These are phyloP conservation scores for Hypoxylon trugodes DNA, from an alignment of 495 filamentous ascomycete genomes.

Conservation along the genomic window DNA sequence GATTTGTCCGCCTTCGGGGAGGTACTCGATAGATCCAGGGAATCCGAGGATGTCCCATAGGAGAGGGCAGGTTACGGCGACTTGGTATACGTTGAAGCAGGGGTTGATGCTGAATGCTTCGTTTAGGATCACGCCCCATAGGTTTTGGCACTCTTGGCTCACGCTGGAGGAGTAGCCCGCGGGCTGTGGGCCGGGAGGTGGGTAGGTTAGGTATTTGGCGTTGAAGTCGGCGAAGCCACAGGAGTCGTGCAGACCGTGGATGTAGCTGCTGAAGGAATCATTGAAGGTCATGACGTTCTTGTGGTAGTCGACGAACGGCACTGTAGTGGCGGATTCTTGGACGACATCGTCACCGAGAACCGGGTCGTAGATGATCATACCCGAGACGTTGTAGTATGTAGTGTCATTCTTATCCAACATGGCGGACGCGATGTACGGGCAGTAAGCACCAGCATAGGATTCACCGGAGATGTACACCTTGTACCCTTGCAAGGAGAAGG, in stretches of 20 bases:
- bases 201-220: conserved; percentile 71
- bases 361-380: conserved; percentile 77
- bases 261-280: conserved; percentile 66
- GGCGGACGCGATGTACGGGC: conserved; percentile 80
- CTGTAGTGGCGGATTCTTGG: conserved; percentile 64
- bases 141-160: conserved; percentile 54
- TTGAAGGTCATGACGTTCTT: conserved; percentile 72
- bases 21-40: conserved; percentile 61
- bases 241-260: conserved; percentile 63
- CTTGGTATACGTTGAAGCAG: conserved; percentile 82
- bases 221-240: conserved; percentile 78
- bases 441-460: conserved; percentile 78
- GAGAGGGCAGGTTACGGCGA: conserved; percentile 77
- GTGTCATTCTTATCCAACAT: conserved; percentile 77
- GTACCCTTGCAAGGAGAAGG: conserved; percentile 69
- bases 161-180: conserved; percentile 39
- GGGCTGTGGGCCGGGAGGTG: conserved; percentile 70
- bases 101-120: conserved; percentile 72
- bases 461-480: conserved; percentile 77
- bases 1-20: conserved; percentile 62
- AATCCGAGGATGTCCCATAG: conserved; percentile 81
- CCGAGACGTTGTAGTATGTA: conserved; percentile 71
- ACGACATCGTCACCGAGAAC: conserved; percentile 65
- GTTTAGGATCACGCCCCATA: conserved; percentile 61
- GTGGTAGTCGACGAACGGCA: conserved; percentile 73